Evolutionary conservation across 805 yeast genomes (phyloP), one percentile per base, ranked within the genome.

Genomic region (Wickerhamomyces sydowiorum): DNA sequence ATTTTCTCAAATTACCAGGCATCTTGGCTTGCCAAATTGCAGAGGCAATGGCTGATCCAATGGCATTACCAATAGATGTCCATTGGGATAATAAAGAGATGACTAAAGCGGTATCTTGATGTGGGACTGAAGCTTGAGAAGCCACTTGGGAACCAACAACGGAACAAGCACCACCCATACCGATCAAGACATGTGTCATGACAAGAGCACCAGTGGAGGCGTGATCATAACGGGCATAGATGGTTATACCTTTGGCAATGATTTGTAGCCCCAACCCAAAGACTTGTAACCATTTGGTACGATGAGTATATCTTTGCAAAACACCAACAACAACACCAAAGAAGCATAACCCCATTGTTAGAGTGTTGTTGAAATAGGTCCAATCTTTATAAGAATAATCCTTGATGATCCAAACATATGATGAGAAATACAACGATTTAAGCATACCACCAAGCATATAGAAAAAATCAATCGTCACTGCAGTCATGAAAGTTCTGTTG

Each of bases 121-220:
- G 66, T 35, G 68, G 68, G 24, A 69, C 72, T 17, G 70, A 62
- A 4, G 70, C 71, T 48, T 65, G 69, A 1, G 65, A 59, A 7
- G 70, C 64, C 18, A 66, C 60, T 39, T 56, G 57, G 7, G 69
- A 53, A 34, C 66, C 67, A 42, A 66, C 53, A 36, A 57, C 65
- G 17, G 62, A 52, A 38, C 60, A 60, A 30, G 71, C 67, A 48
- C 69, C 73, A 27, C 68, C 73, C 34, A 67, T 57, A 46, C 71
- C 66, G 31, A 61, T 53, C 39, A 67, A 50, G 29, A 67, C 53
- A 46, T 63, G 67, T 37, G 57, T 48, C 56, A 59, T 53, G 14
- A 63, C 61, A n/a, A 66, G 48, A 3, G 61, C 51, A 12, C 36
- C 51, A 9, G 50, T 46, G n/a, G 42, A 17, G 2, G 45, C 45